A percentile compares a stretch with the other conserved stretches of the same genome.
These are phyloP conservation scores for Starmerella apicola DNA, from an alignment of 805 yeast species.

Conservation along the genomic window DNA sequence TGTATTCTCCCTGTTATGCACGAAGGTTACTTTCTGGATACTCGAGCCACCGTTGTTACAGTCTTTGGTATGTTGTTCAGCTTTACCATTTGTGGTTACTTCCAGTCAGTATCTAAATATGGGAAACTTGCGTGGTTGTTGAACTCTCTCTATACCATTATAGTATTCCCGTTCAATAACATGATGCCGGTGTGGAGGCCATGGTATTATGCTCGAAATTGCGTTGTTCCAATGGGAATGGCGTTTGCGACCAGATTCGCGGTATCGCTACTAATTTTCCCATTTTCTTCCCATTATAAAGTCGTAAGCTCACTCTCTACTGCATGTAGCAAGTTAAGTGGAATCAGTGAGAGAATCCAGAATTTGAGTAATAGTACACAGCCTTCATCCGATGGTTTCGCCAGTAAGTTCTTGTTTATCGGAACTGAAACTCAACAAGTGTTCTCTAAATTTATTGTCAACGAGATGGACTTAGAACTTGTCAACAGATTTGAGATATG, in stretches of 20 bases:
- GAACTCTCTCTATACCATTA: conserved; percentile 20
- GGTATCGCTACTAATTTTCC: conserved; percentile 21
- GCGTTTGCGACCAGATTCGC: conserved; percentile 20
- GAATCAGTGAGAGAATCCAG: conserved; percentile 3
- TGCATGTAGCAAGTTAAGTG: conserved; percentile 9
- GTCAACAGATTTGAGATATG: conserved; percentile 18
- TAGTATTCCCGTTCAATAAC: conserved; percentile 17
- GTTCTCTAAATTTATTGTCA: conserved; percentile 12
- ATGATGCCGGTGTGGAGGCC: conserved; percentile 23
- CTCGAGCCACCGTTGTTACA: conserved; percentile 18
- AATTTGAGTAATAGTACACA: not conserved
- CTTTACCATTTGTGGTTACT: conserved; percentile 15
- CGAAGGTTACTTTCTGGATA: conserved; percentile 19
- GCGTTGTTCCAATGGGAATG: conserved; percentile 22
- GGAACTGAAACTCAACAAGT: conserved; percentile 10
- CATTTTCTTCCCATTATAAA: conserved; percentile 22
- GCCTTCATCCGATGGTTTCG: conserved; percentile 16
- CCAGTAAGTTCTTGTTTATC: conserved; percentile 6
- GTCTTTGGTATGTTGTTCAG: conserved; percentile 21
- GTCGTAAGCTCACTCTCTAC: conserved; percentile 14
- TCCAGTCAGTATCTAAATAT: conserved; percentile 15
- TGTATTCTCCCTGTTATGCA: conserved; percentile 19
- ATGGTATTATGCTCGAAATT: conserved; percentile 16
- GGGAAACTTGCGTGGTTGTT: conserved; percentile 21
- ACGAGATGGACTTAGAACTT: conserved; percentile 18